phyloP scores from a whole-genome alignment of 441 rosid species.

The Corymbia citriodora region DNA sequence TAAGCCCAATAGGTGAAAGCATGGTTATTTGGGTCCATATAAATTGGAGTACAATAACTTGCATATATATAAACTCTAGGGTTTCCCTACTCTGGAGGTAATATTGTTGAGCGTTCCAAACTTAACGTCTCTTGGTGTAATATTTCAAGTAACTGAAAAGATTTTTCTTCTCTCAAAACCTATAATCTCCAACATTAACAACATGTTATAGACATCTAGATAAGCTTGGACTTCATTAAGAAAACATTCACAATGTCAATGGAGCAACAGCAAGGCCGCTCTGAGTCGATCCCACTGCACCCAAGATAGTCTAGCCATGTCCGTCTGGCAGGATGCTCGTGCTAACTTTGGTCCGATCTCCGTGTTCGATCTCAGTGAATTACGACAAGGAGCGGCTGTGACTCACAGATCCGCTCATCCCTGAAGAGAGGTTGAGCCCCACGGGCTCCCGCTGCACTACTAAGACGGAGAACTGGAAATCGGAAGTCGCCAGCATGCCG shows the following conservation, averaged over 20 bases:
- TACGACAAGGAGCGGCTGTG: background rate
- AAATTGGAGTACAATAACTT: too few species aligned
- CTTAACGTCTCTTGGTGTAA: too few species aligned
- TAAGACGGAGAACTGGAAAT: conserved; percentile 15
- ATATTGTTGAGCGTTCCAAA: too few species aligned
- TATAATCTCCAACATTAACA: background rate
- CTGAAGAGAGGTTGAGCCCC: background rate
- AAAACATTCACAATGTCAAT: background rate
- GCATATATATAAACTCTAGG: too few species aligned
- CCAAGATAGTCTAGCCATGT: background rate
- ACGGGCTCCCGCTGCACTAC: background rate
- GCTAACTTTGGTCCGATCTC: background rate
- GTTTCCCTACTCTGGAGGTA: too few species aligned
- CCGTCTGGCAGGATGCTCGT: background rate
- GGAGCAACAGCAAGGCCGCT: background rate
- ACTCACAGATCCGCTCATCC: background rate
- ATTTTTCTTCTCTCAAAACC: too few species aligned
- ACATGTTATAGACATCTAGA: background rate
- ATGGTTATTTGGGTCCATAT: too few species aligned
- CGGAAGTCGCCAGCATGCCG: conserved; percentile 32
- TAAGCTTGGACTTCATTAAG: background rate
- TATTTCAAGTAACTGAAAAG: too few species aligned
- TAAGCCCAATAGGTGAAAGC: too few species aligned
- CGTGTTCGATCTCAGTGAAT: background rate
- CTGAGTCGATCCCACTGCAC: background rate